A percentile compares a stretch with the other conserved stretches of the same genome.
These are phyloP conservation scores for Mesostigma viride DNA, from an alignment of 139 green algal species.

Conservation along the genomic window DNA sequence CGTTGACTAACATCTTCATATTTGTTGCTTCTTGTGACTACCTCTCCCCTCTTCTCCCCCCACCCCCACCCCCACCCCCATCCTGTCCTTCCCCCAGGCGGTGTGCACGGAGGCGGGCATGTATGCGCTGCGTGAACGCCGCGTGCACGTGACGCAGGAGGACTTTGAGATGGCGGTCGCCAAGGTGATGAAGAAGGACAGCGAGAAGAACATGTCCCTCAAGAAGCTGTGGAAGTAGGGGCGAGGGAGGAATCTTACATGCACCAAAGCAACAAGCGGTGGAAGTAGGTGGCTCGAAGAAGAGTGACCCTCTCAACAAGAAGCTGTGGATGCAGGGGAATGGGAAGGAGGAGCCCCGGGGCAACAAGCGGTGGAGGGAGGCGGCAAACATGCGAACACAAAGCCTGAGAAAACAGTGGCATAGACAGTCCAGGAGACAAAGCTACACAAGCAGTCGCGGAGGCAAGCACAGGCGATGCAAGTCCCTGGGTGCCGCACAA, in stretches of 20 bases:
- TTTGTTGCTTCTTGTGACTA: constrained; percentile 36
- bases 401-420: no score
- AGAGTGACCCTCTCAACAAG: no score
- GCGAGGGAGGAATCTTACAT: not conserved
- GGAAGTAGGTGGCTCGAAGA: no score
- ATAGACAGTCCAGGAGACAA: no score
- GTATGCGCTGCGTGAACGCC: constrained; percentile 92
- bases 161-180: constrained; percentile 99
- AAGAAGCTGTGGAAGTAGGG: constrained; percentile 93
- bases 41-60: not conserved
- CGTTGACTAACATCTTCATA: not conserved
- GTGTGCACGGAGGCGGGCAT: constrained; percentile 96
- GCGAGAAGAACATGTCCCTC: constrained; percentile 82
- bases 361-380: not conserved
- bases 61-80: no score
- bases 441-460: no score
- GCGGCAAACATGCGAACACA: not conserved
- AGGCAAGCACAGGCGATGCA: no score
- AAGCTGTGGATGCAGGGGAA: no score
- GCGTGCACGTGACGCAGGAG: constrained; percentile 96
- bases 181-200: constrained; percentile 97
- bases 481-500: no score
- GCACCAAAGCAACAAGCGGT: not conserved
- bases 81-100: constrained; percentile 15
- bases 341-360: no score